Base-by-base conservation (phyloP, 2,329 filamentous ascomycete genomes). In the Neofusicoccum kwambonambiense region DNA sequence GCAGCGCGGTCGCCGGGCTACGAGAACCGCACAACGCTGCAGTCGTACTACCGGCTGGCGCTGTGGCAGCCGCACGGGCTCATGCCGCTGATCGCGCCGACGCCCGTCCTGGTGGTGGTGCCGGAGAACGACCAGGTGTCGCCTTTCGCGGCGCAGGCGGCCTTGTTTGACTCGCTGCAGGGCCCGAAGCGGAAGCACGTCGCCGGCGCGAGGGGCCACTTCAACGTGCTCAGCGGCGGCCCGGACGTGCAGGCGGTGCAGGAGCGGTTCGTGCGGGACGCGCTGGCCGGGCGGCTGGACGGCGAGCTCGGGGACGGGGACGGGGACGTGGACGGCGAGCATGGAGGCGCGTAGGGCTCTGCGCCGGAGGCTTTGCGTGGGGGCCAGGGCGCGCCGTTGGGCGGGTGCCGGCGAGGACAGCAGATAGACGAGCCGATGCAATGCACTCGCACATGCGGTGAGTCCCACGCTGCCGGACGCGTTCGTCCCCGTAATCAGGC, bases 51-150 rank as follows among this genome's bases (percentile, higher is more conserved):
- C 41, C 52, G 61, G 50, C 31, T 68, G 17, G 49, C 45, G 13
- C 42, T 67, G 44, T 68, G 64, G 64, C 49, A 63, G 34, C 66
- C 66, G 4, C 39, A 63, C 37, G 45, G 45, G n/a, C 35, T 50
- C 7, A 56, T 65, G 50, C 42, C 15, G 57, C 51, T 65, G 41
- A 50, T 68, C 12, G 54, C 73, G 35, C 68, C n/a, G 75, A 72
- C 70, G 5, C 70, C 73, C 3, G 66, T 72, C 6, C 65, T 75
- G 64, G 60, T 74, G 22, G 35, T 75, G 3, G 68, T 70, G 15
- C 72, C 73, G 11, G 73, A 73, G 65, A 19, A 65, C 42, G 73
- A 75, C 62, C 58, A 62, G 37, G 66, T 75, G 13, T 70, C 65
- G 13, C 66, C 69, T 8, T 54, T 70, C 4, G 66, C 69, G 39